Percentiles rank a stretch among this genome's conserved stretches.
Evolutionary conservation across 2,329 filamentous ascomycete species (phyloP).

Genomic region (Tympanopsis confertula): DNA sequence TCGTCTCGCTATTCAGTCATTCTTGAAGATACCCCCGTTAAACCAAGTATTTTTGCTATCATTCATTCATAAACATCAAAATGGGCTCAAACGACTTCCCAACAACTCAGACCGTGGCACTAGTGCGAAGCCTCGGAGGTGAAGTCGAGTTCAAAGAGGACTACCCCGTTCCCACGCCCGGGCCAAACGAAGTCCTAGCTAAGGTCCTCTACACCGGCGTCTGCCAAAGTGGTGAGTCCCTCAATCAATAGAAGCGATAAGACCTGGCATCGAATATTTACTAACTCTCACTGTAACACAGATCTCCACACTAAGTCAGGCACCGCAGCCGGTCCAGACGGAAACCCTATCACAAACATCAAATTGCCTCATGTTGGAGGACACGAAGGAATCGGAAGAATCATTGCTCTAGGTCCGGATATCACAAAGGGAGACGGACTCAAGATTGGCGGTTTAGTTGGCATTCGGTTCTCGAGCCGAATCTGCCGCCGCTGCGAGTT

Average conservation of each 20-base stretch:
- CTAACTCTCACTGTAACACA: slow-evolving; percentile 6
- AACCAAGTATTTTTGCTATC: no score
- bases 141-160: slow-evolving; percentile 23
- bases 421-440: slow-evolving; percentile 14
- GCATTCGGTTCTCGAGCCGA: slow-evolving; percentile 27
- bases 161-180: slow-evolving; percentile 25
- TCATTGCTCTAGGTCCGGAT: slow-evolving; percentile 23
- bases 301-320: slow-evolving; percentile 26
- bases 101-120: slow-evolving; percentile 23
- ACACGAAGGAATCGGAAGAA: slow-evolving; percentile 29
- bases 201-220: slow-evolving; percentile 30
- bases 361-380: slow-evolving; percentile 31
- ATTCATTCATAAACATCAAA: no score
- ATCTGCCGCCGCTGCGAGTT: slow-evolving; percentile 29
- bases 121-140: slow-evolving; percentile 25
- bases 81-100: no score
- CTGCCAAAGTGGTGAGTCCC: slow-evolving; percentile 26
- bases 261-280: not conserved
- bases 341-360: slow-evolving; percentile 24
- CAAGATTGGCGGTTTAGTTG: slow-evolving; percentile 23
- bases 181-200: slow-evolving; percentile 27
- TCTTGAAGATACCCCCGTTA: no score
- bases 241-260: not conserved
- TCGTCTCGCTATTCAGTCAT: no score
- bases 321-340: slow-evolving; percentile 21